Conservation (phyloP, 1,284 basidiomycete genomes). For the Meira miltonrushii region DNA sequence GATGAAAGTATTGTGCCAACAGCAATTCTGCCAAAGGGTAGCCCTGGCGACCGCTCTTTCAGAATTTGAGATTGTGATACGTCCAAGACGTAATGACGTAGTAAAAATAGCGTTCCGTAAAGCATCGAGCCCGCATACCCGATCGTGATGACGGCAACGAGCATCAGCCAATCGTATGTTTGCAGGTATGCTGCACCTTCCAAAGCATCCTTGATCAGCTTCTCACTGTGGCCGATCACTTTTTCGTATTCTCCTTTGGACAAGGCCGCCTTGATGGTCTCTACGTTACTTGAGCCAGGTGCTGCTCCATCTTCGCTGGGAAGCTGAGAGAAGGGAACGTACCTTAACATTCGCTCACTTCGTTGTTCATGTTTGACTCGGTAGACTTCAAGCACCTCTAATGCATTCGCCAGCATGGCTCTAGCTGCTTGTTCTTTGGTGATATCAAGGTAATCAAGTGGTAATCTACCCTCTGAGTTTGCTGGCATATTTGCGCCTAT, state of each 20-base stretch:
- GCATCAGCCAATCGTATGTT: slow-evolving; percentile 72
- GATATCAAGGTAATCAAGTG: slow-evolving; percentile 45
- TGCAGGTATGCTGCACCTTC: slow-evolving; percentile 74
- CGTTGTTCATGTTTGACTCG: slow-evolving; percentile 66
- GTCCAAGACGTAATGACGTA: slow-evolving; percentile 30
- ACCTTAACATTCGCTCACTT: slow-evolving; percentile 25
- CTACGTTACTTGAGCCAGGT: slow-evolving; percentile 54
- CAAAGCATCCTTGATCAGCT: slow-evolving; percentile 62
- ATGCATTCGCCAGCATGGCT: slow-evolving; percentile 67
- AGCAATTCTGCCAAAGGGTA: neutral
- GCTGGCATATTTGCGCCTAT: slow-evolving; percentile 43
- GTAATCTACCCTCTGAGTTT: slow-evolving; percentile 53
- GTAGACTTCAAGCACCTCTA: slow-evolving; percentile 75
- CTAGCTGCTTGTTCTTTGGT: slow-evolving; percentile 58
- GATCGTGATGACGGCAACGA: slow-evolving; percentile 65
- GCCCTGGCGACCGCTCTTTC: neutral
- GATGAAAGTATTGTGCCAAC: slow-evolving; percentile 14
- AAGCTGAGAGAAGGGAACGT: slow-evolving; percentile 23
- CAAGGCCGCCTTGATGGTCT: slow-evolving; percentile 52
- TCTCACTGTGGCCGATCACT: slow-evolving; percentile 59
- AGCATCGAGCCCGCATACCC: slow-evolving; percentile 74
- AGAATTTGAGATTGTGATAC: no score
- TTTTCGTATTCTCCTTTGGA: slow-evolving; percentile 56
- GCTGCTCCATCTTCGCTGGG: slow-evolving; percentile 5
- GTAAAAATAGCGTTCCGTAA: slow-evolving; percentile 43